These are phyloP conservation scores for Pichia thaimueangensis DNA, from an alignment of 805 yeast genomes.

Conservation along the genomic window DNA sequence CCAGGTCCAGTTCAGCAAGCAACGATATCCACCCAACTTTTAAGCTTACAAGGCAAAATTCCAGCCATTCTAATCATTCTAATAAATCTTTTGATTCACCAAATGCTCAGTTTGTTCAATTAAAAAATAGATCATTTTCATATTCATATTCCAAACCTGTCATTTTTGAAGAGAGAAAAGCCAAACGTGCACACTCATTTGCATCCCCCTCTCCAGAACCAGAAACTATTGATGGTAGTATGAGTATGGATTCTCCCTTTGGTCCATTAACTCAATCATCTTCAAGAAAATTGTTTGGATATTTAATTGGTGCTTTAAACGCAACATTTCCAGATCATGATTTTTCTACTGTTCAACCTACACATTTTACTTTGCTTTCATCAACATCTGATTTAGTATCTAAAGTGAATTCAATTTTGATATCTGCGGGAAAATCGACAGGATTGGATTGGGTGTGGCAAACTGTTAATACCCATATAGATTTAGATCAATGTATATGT, in stretches of 20 bases:
- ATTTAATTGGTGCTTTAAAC: conserved; percentile 82
- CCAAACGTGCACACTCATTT: conserved; percentile 28
- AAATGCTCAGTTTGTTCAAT: conserved; percentile 27
- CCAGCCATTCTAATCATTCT: conserved; percentile 16
- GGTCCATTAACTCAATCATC: conserved; percentile 87
- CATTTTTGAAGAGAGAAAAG: conserved; percentile 9
- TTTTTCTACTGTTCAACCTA: conserved; percentile 79
- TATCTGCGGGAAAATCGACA: conserved; percentile 53
- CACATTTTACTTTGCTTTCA: conserved; percentile 55
- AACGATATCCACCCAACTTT: background rate
- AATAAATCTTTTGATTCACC: conserved; percentile 13
- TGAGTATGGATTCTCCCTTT: conserved; percentile 52
- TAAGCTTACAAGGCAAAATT: conserved; percentile 14
- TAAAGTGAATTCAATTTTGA: conserved; percentile 70
- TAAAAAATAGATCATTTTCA: conserved; percentile 29
- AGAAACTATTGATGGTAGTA: conserved; percentile 13
- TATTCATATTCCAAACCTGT: conserved; percentile 24
- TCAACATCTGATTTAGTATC: conserved; percentile 45
- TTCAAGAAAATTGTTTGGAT: conserved; percentile 84
- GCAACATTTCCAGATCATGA: conserved; percentile 96
- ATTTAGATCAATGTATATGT: conserved; percentile 53
- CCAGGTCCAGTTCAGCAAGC: conserved; percentile 5
- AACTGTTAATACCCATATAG: conserved; percentile 76
- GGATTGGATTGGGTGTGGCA: conserved; percentile 77
- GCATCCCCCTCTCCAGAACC: conserved; percentile 27